Evolutionary conservation across 768 basidiomycete species (phyloP), one percentile per base, ranked within the genome.

Genomic region (Rubroboletus satanas): DNA sequence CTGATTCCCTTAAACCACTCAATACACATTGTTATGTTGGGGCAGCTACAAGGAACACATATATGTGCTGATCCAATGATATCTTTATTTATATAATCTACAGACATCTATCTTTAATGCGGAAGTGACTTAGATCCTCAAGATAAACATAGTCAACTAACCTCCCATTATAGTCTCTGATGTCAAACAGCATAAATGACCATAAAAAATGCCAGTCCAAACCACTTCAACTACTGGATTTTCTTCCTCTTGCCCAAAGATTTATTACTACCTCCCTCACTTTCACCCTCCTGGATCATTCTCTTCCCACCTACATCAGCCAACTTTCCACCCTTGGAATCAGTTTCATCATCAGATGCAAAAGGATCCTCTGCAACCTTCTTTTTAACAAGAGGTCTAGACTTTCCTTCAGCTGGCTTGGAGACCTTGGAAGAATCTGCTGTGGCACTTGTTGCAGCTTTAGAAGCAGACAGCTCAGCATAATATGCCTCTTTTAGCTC

Each of bases 401-500:
- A 52, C 56, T 79, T 75, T 52, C 54, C 56, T 51, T 48, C 35
- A 21, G 58, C 45, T 44, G 60, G 18, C 36, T 65, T 65, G 11
- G 61, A 58, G 7, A 54, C 46, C 42, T 65, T 64, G 35, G 62
- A 63, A 29, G 59, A 32, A 14, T 62, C 54, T 29, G 59, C 55
- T 49, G 69, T 62, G 7, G 64, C 47, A 26, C 54, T 56, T 32
- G 49, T 54, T 12, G 59, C 28, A 14, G 65, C 54, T 54, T 74
- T 76, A 10, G 66, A 62, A 29, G 70, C 59, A 48, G 68, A 63
- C 7, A 82, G 57, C 9, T 80, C 77, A n/a, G 78, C 66, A 59
- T 78, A 87, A 64, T 73, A 87, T 11, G 75, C 80, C 28, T 88
- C 83, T 69, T 80, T 87, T 37, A 90, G 71, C 45, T 75, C 79